Conservation (phyloP, 306 rosid species). For the Abrus precatorius region DNA sequence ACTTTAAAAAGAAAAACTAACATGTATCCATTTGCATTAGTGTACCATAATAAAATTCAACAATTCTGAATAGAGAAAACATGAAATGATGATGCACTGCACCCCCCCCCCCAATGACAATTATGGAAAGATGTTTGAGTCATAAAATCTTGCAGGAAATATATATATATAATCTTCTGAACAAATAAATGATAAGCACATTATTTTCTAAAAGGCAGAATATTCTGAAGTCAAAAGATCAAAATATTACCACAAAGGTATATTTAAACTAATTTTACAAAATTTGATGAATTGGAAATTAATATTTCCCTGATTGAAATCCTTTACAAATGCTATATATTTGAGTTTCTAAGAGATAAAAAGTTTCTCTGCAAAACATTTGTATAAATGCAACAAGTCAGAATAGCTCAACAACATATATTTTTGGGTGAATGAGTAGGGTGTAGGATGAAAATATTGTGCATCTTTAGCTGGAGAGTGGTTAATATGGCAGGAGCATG, state of each 20-base stretch:
- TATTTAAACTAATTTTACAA: not conserved
- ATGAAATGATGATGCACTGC: not conserved
- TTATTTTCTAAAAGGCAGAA: not conserved
- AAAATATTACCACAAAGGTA: not conserved
- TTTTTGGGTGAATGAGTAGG: not conserved
- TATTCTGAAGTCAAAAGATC: not conserved
- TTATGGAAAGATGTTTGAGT: not conserved
- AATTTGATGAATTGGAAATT: not conserved
- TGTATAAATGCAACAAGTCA: not conserved
- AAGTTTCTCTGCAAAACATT: not conserved
- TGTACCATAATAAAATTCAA: not conserved
- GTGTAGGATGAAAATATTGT: constrained; percentile 4
- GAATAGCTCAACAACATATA: not conserved
- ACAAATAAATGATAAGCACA: not conserved
- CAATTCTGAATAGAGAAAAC: not conserved
- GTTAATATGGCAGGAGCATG: constrained; percentile 5
- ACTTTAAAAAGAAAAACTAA: not conserved
- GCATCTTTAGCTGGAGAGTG: not conserved
- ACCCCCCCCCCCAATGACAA: not conserved
- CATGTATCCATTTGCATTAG: not conserved
- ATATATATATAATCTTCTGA: not conserved
- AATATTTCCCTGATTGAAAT: constrained; percentile 2
- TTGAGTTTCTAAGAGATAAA: constrained; percentile 2
- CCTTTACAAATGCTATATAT: constrained; percentile 11
- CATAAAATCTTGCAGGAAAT: not conserved